phyloP scores from a whole-genome alignment of 2,329 filamentous ascomycete species.

The Cytospora schulzeri region DNA sequence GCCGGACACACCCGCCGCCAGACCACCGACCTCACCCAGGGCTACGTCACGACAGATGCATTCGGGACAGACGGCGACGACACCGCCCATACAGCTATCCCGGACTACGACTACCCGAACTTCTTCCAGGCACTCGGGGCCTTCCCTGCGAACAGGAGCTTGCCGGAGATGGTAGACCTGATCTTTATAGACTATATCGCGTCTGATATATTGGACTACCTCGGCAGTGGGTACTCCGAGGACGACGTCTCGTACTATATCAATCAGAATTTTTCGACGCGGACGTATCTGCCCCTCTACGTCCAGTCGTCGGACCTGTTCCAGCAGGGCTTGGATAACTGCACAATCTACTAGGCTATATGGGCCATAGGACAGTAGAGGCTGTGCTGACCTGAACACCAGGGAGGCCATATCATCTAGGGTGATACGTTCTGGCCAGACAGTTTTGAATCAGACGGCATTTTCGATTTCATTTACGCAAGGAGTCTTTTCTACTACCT shows the following conservation, averaged over 20 bases:
- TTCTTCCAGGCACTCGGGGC: conserved; percentile 53
- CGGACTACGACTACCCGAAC: conserved; percentile 49
- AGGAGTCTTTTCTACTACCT: neutral
- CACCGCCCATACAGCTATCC: conserved; percentile 52
- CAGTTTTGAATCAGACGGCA: neutral
- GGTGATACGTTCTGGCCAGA: no score
- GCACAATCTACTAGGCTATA: conserved; percentile 32
- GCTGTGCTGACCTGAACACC: no score
- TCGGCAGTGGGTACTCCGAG: conserved; percentile 40
- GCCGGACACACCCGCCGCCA: conserved; percentile 51
- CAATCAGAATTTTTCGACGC: conserved; percentile 42
- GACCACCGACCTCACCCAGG: conserved; percentile 43
- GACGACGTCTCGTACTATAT: conserved; percentile 43
- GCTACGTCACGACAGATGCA: conserved; percentile 59
- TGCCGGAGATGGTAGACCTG: conserved; percentile 51
- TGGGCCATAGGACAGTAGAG: no score
- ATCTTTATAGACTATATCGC: conserved; percentile 56
- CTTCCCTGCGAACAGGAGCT: conserved; percentile 46
- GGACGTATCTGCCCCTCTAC: conserved; percentile 44
- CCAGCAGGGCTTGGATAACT: conserved; percentile 41
- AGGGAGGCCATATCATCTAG: no score
- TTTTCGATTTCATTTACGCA: neutral
- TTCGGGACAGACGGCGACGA: conserved; percentile 59
- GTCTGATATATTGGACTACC: conserved; percentile 39
- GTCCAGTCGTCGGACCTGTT: conserved; percentile 39